These are phyloP conservation scores for Zygosaccharomyces sapae DNA, from an alignment of 1,139 yeast species.

Conservation along the genomic window DNA sequence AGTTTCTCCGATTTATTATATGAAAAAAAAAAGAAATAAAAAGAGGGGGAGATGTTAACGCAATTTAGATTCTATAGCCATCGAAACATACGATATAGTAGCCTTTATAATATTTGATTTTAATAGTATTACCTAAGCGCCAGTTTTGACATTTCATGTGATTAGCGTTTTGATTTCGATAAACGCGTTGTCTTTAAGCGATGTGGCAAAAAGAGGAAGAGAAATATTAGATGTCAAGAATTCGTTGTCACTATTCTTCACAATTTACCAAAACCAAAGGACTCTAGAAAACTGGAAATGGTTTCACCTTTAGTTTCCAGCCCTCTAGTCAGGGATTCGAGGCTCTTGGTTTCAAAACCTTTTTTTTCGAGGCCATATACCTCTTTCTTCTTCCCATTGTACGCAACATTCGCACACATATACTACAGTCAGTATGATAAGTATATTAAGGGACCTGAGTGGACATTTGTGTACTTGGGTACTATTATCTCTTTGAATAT, in stretches of 20 bases:
- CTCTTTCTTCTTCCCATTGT: conserved; percentile 75
- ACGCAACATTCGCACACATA: conserved; percentile 68
- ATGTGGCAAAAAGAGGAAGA: conserved; percentile 5
- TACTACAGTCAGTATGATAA: conserved; percentile 69
- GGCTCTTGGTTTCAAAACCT: conserved; percentile 69
- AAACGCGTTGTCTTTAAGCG: conserved; percentile 7
- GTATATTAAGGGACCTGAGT: conserved; percentile 69
- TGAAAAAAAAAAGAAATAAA: no score
- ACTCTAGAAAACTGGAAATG: conserved; percentile 16
- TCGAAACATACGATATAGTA: no score
- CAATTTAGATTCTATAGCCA: no score
- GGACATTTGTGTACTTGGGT: conserved; percentile 86
- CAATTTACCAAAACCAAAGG: not conserved
- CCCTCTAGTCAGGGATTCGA: conserved; percentile 39
- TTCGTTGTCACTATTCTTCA: not conserved
- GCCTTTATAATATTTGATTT: no score
- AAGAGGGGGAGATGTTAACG: no score
- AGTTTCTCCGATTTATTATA: no score
- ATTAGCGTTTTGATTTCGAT: not conserved
- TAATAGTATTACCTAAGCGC: not conserved
- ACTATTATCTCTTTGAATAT: conserved; percentile 68
- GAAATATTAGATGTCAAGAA: not conserved
- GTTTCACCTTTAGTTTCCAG: conserved; percentile 36
- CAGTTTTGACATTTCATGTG: conserved; percentile 1
- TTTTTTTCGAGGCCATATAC: conserved; percentile 67